Percentiles rank a stretch among this genome's conserved stretches.
phyloP scores from a whole-genome alignment of 306 rosid species.

The Quercus aquifolioides region DNA sequence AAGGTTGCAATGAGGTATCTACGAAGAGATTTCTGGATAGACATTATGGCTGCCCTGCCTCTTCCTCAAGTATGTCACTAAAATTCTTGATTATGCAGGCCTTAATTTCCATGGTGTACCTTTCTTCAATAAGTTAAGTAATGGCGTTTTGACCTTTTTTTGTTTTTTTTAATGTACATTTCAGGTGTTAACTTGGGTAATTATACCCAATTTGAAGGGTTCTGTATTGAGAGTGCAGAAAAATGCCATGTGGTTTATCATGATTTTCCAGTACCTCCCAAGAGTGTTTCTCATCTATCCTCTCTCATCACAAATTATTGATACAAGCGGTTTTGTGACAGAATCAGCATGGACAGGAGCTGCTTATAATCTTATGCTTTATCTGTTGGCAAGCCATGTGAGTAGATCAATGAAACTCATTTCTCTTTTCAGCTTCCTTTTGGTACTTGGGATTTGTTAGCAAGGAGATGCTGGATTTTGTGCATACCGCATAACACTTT shows the following conservation, averaged over 20 bases:
- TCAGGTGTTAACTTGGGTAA: slow-evolving; percentile 83
- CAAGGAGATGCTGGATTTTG: too few relatives aligned
- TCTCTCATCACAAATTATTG: slow-evolving; percentile 82
- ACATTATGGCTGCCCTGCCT: slow-evolving; percentile 49
- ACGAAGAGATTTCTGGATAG: slow-evolving; percentile 44
- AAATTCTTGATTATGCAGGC: background rate
- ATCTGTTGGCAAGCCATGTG: slow-evolving; percentile 98
- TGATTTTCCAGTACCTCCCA: slow-evolving; percentile 81
- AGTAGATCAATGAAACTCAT: slow-evolving; percentile 18
- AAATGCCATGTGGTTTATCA: slow-evolving; percentile 68
- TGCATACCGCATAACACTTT: too few relatives aligned
- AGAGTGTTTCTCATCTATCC: slow-evolving; percentile 84
- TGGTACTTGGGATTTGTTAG: too few relatives aligned
- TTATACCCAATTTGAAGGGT: slow-evolving; percentile 77
- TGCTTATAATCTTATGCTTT: slow-evolving; percentile 88
- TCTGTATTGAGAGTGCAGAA: slow-evolving; percentile 78
- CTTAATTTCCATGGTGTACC: background rate
- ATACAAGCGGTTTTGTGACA: slow-evolving; percentile 85
- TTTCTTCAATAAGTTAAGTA: background rate
- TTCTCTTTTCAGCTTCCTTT: too few relatives aligned
- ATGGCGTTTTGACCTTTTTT: background rate
- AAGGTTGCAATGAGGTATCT: slow-evolving; percentile 51
- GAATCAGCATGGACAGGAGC: slow-evolving; percentile 99
- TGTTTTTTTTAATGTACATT: background rate
- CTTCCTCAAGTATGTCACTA: slow-evolving; percentile 39